Percentiles rank a stretch among this genome's conserved stretches.
These are phyloP conservation scores for Chalciporus sphaerocephalus DNA, from an alignment of 768 basidiomycete genomes.

Conservation along the genomic window DNA sequence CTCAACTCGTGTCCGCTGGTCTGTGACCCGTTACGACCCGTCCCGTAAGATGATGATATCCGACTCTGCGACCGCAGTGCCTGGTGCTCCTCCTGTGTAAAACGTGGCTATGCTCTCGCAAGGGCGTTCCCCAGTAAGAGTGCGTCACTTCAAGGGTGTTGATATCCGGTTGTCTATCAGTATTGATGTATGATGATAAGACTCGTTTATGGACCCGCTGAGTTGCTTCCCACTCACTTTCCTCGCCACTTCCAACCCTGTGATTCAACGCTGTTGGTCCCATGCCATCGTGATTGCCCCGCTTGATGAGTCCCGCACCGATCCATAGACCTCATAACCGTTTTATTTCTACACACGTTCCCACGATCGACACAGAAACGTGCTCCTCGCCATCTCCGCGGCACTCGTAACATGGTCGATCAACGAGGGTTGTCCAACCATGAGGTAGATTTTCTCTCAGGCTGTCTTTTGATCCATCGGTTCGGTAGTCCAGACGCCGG, in stretches of 20 bases:
- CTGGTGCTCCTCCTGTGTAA: too few species aligned
- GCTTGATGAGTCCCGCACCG: background rate
- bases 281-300: background rate
- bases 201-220: too few species aligned
- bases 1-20: background rate
- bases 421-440: background rate
- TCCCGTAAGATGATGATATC: too few species aligned
- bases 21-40: background rate
- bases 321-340: background rate
- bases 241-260: background rate
- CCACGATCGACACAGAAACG: background rate
- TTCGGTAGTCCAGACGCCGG: too few species aligned
- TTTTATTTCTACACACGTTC: background rate
- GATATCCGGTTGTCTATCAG: slow-evolving; percentile 4
- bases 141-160: too few species aligned
- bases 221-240: background rate
- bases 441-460: background rate
- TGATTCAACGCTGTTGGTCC: background rate
- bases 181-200: too few species aligned
- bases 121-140: too few species aligned
- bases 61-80: too few species aligned
- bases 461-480: background rate
- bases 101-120: too few species aligned
- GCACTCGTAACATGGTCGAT: slow-evolving; percentile 2
- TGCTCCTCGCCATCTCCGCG: slow-evolving; percentile 8